Evolutionary conservation across 805 yeast species (phyloP), one percentile per base, ranked within the genome.

Genomic region (Teunomyces barrocoloradensis): DNA sequence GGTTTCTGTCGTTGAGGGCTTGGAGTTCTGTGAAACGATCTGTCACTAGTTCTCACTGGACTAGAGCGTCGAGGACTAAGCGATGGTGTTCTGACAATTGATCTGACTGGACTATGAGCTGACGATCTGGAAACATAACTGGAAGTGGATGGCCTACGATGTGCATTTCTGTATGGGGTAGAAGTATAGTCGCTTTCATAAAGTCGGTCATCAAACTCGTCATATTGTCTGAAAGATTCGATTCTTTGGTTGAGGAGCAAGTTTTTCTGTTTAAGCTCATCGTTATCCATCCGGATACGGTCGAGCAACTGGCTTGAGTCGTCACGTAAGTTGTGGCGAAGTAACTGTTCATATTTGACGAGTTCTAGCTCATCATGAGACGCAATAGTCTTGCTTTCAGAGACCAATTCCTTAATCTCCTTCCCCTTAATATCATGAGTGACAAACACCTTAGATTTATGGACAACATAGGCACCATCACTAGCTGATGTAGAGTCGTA

Each of bases 371-470:
- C 43, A 30, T 20, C 46, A 41, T 29, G 51, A 33, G 44, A 49
- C 41, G 36, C 48, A 40, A 7, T 46, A 29, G 40, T 45, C 3
- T 46, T 47, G 21, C 48, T 21, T 11, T 33, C 45, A 18, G 34
- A 28, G 23, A 51, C 43, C 35, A 44, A 54, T 20, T 54, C 52
- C 32, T 59, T 64, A 32, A 56, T 55, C 10, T 58, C 63, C 27
- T 63, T 65, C 32, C 78, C 78, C 41, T 70, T 59, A 15, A 66
- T 54, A 54, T 80, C 80, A 54, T 82, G 87, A 10, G 79, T 77
- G 20, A 71, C 68, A 55, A 82, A 82, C 2, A 78, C 64, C 44
- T 69, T 74, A 59, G 73, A 55, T 43, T 64, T 64, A 20, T 63
- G 66, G 53, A 60, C 61, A 18, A 55, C 54, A 43, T 63, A 64